A percentile compares a stretch with the other conserved stretches of the same genome.
These are phyloP conservation scores for Arabidopsis thaliana DNA, from an alignment of 345 rosid genomes.

Conservation along the genomic window DNA sequence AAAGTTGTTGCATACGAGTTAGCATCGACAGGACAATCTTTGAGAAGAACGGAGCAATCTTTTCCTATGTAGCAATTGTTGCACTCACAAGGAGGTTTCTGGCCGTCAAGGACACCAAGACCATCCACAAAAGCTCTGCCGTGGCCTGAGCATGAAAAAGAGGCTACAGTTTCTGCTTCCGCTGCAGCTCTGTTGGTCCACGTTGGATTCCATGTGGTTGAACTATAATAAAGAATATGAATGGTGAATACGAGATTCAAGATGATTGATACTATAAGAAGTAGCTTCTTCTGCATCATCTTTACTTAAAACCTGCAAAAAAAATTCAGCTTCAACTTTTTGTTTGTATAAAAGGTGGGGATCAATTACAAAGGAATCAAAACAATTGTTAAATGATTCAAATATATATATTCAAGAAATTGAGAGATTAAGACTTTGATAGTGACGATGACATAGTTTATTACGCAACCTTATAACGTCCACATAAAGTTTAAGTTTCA, in stretches of 20 bases:
- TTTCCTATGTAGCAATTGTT: conserved; percentile 59
- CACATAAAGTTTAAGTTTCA: not conserved
- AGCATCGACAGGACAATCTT: conserved; percentile 55
- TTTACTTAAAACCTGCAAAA: conserved; percentile 27
- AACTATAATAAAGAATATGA: conserved; percentile 27
- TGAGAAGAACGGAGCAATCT: conserved; percentile 57
- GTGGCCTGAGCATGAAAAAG: conserved; percentile 68
- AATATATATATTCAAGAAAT: no score
- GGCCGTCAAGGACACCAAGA: conserved; percentile 38
- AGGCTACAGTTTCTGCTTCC: conserved; percentile 71
- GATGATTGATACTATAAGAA: conserved; percentile 39
- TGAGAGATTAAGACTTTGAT: not conserved
- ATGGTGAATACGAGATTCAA: conserved; percentile 46
- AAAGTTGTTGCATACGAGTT: conserved; percentile 48
- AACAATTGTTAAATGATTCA: not conserved
- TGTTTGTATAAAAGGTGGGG: not conserved
- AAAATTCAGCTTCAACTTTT: not conserved
- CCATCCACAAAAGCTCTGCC: conserved; percentile 80
- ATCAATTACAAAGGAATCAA: not conserved
- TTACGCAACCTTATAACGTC: not conserved
- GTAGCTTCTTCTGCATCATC: not conserved
- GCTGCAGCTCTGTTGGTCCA: conserved; percentile 65
- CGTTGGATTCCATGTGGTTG: conserved; percentile 42
- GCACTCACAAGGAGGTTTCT: conserved; percentile 66
- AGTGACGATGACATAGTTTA: not conserved